phyloP scores from a whole-genome alignment of 2,329 filamentous ascomycete species.

The Chalara sp. region DNA sequence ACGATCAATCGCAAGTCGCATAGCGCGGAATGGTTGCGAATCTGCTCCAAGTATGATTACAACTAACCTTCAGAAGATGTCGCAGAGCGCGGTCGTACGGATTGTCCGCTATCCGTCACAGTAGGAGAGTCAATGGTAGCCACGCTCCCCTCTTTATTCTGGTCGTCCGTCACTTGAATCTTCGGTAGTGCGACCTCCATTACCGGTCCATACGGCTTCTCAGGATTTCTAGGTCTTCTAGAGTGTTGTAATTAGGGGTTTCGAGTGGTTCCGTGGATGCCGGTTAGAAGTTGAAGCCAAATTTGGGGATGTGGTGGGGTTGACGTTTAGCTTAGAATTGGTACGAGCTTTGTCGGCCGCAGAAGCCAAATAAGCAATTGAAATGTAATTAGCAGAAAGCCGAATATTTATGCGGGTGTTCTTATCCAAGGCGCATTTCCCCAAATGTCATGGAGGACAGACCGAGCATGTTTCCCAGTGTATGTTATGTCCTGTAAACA shows the following conservation, averaged over 20 bases:
- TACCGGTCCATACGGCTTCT: slow-evolving; percentile 19
- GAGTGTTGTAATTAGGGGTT: neutral
- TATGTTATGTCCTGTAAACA: too few relatives aligned
- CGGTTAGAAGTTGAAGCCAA: neutral
- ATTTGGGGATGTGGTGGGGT: too few relatives aligned
- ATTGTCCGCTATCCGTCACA: slow-evolving; percentile 20
- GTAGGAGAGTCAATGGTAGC: slow-evolving; percentile 20
- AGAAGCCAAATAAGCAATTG: too few relatives aligned
- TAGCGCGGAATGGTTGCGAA: neutral
- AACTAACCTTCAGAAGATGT: slow-evolving; percentile 25
- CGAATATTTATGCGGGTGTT: too few relatives aligned
- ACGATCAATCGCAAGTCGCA: too few relatives aligned
- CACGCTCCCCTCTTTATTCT: slow-evolving; percentile 15
- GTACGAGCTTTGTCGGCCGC: too few relatives aligned
- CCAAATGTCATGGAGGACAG: too few relatives aligned
- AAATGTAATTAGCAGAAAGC: too few relatives aligned
- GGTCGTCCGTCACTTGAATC: slow-evolving; percentile 24
- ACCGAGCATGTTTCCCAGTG: too few relatives aligned
- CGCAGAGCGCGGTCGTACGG: slow-evolving; percentile 20
- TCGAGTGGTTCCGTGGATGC: slow-evolving; percentile 9
- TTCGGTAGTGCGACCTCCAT: slow-evolving; percentile 19
- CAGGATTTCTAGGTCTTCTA: slow-evolving; percentile 4
- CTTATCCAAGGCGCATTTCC: too few relatives aligned
- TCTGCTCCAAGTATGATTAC: neutral
- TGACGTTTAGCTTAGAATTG: too few relatives aligned